Percentiles rank a stretch among this genome's conserved stretches.
phyloP scores from a whole-genome alignment of 306 rosid species.

The Cucurbita pepo region DNA sequence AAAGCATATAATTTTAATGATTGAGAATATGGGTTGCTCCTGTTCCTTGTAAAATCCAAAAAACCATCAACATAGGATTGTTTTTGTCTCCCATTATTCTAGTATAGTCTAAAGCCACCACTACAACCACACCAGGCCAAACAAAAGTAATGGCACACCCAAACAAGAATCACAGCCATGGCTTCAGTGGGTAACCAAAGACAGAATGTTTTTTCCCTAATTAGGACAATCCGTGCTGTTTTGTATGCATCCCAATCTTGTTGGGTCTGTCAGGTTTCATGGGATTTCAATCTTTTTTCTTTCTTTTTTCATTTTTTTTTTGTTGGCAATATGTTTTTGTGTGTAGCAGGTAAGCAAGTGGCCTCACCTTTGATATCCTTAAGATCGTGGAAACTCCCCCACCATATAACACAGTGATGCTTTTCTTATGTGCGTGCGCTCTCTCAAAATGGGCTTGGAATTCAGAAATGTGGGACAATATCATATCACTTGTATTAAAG shows the following conservation, averaged over 20 bases:
- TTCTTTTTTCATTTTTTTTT: not conserved
- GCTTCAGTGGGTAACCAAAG: slow-evolving; percentile 2
- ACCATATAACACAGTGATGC: slow-evolving; percentile 15
- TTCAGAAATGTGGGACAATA: not conserved
- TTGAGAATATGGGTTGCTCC: not conserved
- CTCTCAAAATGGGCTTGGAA: not conserved
- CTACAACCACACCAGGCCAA: not conserved
- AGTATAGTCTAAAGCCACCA: not conserved
- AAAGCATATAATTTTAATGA: not conserved
- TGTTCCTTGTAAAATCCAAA: not conserved
- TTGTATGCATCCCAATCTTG: not conserved
- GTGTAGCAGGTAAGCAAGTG: not conserved
- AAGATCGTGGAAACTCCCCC: slow-evolving; percentile 24
- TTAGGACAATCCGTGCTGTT: slow-evolving; percentile 5
- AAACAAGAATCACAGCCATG: not conserved
- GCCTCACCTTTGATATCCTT: slow-evolving; percentile 15
- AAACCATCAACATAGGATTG: not conserved
- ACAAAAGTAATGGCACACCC: not conserved
- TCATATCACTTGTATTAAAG: too few species aligned
- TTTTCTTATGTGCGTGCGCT: too few species aligned
- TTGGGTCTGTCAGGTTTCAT: slow-evolving; percentile 5
- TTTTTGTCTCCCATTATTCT: slow-evolving; percentile 2
- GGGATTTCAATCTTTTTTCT: slow-evolving; percentile 4
- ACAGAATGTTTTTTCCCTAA: slow-evolving; percentile 13
- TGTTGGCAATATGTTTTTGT: not conserved